A percentile compares a stretch with the other conserved stretches of the same genome.
These are phyloP conservation scores for Oryza glumipatula DNA, from an alignment of 176 grass and related monocot genomes.

Conservation along the genomic window DNA sequence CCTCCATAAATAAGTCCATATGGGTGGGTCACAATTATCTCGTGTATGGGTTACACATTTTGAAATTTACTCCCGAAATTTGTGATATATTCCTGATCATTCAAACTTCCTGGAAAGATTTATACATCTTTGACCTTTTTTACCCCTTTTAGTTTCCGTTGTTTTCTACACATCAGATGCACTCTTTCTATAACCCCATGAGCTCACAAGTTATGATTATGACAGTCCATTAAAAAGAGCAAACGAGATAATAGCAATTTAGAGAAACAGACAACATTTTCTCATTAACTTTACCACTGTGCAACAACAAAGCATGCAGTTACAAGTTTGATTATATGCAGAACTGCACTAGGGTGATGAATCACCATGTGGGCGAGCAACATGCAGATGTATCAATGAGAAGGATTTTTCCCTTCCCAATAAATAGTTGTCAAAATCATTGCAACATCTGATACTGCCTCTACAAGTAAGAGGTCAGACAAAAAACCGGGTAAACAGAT, in stretches of 20 bases:
- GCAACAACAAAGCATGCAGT: no score
- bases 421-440: conserved; percentile 11
- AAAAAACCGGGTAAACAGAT: not conserved
- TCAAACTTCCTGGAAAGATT: not conserved
- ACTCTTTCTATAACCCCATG: not conserved
- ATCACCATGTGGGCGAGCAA: not conserved
- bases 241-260: not conserved
- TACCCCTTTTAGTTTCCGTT: no score
- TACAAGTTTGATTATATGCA: not conserved
- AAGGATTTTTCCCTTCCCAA: not conserved
- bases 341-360: not conserved
- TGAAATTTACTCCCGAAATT: no score
- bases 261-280: not conserved
- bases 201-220: not conserved
- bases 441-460: not conserved
- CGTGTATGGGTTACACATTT: no score
- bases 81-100: not conserved
- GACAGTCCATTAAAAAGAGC: not conserved
- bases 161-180: no score
- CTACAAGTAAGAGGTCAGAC: not conserved
- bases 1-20: no score
- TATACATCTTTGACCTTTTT: no score
- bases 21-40: no score
- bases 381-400: not conserved
- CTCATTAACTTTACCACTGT: not conserved